Percentiles rank a stretch among this genome's conserved stretches.
Conservation (phyloP, 192 early-diverging fungal species). For the Podila horticola region DNA sequence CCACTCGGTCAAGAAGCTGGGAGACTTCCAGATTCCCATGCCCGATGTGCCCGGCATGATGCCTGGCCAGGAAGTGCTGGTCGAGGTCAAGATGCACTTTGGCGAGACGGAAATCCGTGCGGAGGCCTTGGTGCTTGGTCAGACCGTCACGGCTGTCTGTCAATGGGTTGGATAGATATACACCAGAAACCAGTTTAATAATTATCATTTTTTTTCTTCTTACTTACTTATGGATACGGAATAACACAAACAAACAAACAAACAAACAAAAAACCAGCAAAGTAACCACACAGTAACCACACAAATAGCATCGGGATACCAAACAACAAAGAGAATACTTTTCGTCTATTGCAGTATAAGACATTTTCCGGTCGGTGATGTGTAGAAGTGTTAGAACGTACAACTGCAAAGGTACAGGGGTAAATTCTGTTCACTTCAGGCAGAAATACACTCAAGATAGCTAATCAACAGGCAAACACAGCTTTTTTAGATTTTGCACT, state of each 20-base stretch:
- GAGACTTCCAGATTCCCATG: conserved; percentile 51
- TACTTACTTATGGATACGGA: background rate
- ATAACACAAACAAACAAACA: no score
- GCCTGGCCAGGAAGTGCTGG: conserved; percentile 46
- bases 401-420: no score
- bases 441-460: no score
- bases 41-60: conserved; percentile 46
- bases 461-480: no score
- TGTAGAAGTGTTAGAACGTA: no score
- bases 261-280: background rate
- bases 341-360: no score
- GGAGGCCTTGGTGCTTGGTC: conserved; percentile 44
- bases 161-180: conserved; percentile 55
- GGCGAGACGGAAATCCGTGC: conserved; percentile 51
- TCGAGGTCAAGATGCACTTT: conserved; percentile 54
- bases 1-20: conserved; percentile 48
- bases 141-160: conserved; percentile 58
- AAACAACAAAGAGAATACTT: background rate
- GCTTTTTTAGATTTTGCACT: no score
- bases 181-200: background rate
- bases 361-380: no score
- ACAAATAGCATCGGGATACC: background rate
- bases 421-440: no score
- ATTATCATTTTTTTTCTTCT: background rate
- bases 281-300: conserved; percentile 7